Base-by-base conservation (phyloP, 345 rosid genomes). In the Aquilaria sinensis region DNA sequence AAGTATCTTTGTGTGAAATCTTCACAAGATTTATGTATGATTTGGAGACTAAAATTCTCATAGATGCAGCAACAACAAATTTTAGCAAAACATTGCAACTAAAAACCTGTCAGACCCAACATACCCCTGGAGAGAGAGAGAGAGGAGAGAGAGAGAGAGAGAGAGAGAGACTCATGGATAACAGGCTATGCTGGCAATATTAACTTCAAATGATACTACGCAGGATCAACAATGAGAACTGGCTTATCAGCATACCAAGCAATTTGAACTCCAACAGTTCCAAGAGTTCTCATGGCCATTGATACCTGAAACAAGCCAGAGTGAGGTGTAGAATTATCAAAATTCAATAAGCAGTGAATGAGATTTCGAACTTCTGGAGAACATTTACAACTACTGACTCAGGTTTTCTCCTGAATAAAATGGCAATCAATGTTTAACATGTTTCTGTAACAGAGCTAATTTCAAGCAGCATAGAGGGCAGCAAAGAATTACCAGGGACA, bases 241-340 rank as follows among this genome's bases (percentile, higher is more conserved):
- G 61, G 48, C 47, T 56, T 47, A n/a, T 60, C 56, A 66, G 50
- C 77, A 64, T 83, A 93, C 98, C 96, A 79, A 52, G 87, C 87
- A 76, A 89, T 67, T 78, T 93, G 98, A 71, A 93, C 96, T 71
- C 97, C 97, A 62, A 79, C 74, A 41, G 73, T 66, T 30, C 98
- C 97, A 57, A 93, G 81, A 67, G 98, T 93, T 73, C 90, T 79
- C 81, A 52, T 76, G 56, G 98, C 98, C 98, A 93, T 89, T 37
- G 98, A 93, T 31, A 93, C 98, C 97, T 92, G 73, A 57, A 77
- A 70, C 23, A 53, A 70, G 9, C 52, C 62, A 67, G 6, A n/a
- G 9, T 15, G 53, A 50, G 31, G 43, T 68, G 48, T 12, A 9
- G 16, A 41, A 49, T 23, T 16, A 48, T 3, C 33, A 37, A 29